These are phyloP conservation scores for Rutstroemia sydowiana DNA, from an alignment of 2,329 filamentous ascomycete species.

Conservation along the genomic window DNA sequence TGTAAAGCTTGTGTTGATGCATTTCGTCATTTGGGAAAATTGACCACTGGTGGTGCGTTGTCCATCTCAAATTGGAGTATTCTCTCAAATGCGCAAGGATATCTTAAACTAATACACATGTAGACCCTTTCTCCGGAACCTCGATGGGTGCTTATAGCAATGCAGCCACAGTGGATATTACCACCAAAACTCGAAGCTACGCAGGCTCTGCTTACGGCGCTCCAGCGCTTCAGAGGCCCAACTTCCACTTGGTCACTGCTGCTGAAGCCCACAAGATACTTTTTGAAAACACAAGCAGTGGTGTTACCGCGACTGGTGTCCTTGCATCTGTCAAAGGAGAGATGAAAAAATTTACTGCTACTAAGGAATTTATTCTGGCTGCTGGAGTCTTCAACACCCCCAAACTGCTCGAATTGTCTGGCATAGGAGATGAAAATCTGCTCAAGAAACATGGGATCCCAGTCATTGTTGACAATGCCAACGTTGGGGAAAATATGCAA, in stretches of 20 bases:
- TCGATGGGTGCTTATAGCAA: conserved; percentile 2
- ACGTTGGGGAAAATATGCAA: conserved; percentile 45
- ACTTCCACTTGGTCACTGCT: conserved; percentile 7
- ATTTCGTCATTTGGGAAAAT: neutral
- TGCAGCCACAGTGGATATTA: neutral
- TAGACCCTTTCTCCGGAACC: conserved; percentile 2
- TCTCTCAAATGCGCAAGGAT: no score
- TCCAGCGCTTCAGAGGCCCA: conserved; percentile 1
- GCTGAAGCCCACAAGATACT: conserved; percentile 1
- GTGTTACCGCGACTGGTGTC: neutral
- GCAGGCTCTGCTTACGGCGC: conserved; percentile 2
- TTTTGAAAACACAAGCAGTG: neutral
- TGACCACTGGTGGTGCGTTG: conserved; percentile 6
- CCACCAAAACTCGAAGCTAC: conserved; percentile 2
- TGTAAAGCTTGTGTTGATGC: conserved; percentile 4
- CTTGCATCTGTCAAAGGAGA: neutral
- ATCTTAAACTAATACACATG: no score
- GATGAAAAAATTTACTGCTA: conserved; percentile 13
- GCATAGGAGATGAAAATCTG: conserved; percentile 39
- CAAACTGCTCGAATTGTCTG: conserved; percentile 44
- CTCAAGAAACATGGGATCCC: conserved; percentile 37
- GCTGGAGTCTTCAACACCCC: conserved; percentile 46
- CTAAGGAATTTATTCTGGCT: conserved; percentile 41
- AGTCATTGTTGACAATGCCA: conserved; percentile 37
- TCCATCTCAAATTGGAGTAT: neutral